Conservation (phyloP, 192 early-diverging fungal species). For the Coemansia sp. region DNA sequence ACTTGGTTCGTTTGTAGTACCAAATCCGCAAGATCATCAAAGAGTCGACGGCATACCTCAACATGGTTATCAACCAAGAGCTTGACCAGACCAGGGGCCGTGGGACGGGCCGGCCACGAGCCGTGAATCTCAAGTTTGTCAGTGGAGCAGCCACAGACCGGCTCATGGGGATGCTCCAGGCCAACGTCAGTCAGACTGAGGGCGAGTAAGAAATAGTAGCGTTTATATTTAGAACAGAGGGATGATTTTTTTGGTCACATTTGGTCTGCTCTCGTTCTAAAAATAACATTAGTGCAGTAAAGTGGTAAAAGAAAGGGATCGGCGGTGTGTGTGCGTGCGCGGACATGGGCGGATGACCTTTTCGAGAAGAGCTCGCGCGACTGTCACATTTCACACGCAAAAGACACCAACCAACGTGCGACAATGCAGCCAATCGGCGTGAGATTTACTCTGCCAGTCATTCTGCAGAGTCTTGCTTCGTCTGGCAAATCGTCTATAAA, state of each 20-base stretch:
- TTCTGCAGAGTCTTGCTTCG: not conserved
- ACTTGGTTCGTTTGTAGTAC: conserved; percentile 24
- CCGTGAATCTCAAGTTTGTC: conserved; percentile 34
- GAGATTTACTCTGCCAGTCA: not conserved
- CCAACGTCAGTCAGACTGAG: conserved; percentile 15
- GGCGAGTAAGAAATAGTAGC: conserved; percentile 6
- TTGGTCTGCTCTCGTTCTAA: not conserved
- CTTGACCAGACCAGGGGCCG: conserved; percentile 28
- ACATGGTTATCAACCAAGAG: conserved; percentile 46
- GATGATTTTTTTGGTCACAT: not conserved
- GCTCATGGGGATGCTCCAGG: conserved; percentile 34
- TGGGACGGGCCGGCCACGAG: conserved; percentile 27
- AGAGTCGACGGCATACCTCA: conserved; percentile 50
- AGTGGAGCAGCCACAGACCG: conserved; percentile 30
- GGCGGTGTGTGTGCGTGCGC: conserved; percentile 1
- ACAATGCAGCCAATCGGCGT: conserved; percentile 2
- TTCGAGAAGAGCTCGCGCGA: conserved; percentile 9
- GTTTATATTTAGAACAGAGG: conserved; percentile 6
- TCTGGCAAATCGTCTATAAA: conserved; percentile 5
- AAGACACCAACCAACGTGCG: conserved; percentile 9
- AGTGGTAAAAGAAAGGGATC: not conserved
- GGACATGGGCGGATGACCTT: conserved; percentile 9
- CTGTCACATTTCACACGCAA: conserved; percentile 6
- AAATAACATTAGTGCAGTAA: not conserved
- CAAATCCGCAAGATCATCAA: conserved; percentile 43